These are phyloP conservation scores for Mycothermus thermophilus DNA, from an alignment of 495 filamentous ascomycete genomes.

Conservation along the genomic window DNA sequence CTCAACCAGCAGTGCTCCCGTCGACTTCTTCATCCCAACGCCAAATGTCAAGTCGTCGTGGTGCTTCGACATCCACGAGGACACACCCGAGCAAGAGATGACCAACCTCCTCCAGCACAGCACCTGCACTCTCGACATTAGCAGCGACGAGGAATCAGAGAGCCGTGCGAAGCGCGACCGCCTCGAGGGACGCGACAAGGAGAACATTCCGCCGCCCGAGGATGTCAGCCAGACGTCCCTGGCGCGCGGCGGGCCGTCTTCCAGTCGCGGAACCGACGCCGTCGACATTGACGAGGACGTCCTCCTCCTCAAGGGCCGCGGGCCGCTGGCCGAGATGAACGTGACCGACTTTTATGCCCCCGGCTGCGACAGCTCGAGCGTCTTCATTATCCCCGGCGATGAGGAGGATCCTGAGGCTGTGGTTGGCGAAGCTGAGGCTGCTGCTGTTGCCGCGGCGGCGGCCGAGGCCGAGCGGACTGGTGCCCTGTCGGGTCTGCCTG, in stretches of 20 bases:
- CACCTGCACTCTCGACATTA: slow-evolving; percentile 74
- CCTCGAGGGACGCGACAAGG: slow-evolving; percentile 58
- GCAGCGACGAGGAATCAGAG: slow-evolving; percentile 49
- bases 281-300: slow-evolving; percentile 27
- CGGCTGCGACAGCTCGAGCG: slow-evolving; percentile 48
- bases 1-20: slow-evolving; percentile 4
- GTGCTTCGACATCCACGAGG: slow-evolving; percentile 93
- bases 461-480: slow-evolving; percentile 5
- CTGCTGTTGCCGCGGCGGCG: slow-evolving; percentile 3
- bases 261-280: slow-evolving; percentile 8
- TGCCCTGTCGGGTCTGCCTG: slow-evolving; percentile 4
- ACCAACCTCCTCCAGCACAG: slow-evolving; percentile 86
- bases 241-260: slow-evolving; percentile 3
- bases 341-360: slow-evolving; percentile 59
- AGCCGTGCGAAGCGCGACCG: slow-evolving; percentile 38
- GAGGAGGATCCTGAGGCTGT: slow-evolving; percentile 28
- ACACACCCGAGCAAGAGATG: slow-evolving; percentile 75
- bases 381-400: slow-evolving; percentile 45
- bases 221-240: slow-evolving; percentile 38
- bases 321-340: slow-evolving; percentile 55
- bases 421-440: neutral
- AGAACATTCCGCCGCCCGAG: slow-evolving; percentile 74
- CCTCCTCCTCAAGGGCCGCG: slow-evolving; percentile 41
- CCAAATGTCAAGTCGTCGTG: slow-evolving; percentile 49
- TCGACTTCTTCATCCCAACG: slow-evolving; percentile 15